These are phyloP conservation scores for Mortierella hygrophila DNA, from an alignment of 192 early-diverging fungal genomes.

Conservation along the genomic window DNA sequence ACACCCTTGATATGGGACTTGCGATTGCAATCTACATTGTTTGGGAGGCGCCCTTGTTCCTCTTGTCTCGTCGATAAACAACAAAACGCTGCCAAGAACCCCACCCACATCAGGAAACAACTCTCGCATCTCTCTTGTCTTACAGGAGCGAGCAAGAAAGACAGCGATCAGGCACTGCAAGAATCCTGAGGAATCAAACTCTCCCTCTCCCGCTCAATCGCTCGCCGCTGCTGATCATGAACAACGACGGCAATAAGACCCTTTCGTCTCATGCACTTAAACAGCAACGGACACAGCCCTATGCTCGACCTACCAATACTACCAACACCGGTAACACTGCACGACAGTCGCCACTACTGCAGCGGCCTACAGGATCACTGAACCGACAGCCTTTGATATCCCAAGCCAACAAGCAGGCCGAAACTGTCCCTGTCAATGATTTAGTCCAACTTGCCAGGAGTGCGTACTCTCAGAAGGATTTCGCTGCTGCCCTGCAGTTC, in stretches of 20 bases:
- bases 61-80: neutral
- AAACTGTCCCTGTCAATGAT: constrained; percentile 42
- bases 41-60: neutral
- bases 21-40: neutral
- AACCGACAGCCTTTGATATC: neutral
- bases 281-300: constrained; percentile 19
- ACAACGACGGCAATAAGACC: constrained; percentile 1
- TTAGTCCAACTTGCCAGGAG: constrained; percentile 38
- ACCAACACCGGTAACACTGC: neutral
- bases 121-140: neutral
- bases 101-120: neutral
- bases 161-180: neutral
- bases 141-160: neutral
- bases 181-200: neutral
- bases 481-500: constrained; percentile 12
- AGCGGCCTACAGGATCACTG: neutral
- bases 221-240: neutral
- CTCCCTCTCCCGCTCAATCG: neutral
- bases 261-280: neutral
- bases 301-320: constrained; percentile 21
- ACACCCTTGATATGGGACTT: neutral
- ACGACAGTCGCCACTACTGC: constrained; percentile 18
- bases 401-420: neutral
- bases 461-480: constrained; percentile 40
- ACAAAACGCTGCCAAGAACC: neutral